Conservation (phyloP, 2,329 filamentous ascomycete species). For the Colletotrichum cuscutae region DNA sequence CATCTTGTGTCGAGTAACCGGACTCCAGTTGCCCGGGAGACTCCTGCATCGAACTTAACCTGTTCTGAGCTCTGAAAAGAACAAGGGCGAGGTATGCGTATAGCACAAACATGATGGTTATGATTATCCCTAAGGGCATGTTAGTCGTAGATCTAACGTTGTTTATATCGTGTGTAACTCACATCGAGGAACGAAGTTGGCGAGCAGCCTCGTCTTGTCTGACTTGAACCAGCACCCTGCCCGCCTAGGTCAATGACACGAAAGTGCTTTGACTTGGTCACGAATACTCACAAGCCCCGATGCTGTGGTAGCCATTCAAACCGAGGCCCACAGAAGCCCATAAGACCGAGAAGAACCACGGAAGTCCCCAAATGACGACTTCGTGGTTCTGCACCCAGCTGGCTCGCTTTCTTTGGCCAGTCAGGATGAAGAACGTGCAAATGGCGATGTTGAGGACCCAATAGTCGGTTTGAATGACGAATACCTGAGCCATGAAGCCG, state of each 20-base stretch:
- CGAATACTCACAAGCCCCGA: constrained; percentile 41
- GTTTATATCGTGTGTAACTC: background rate
- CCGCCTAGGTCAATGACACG: background rate
- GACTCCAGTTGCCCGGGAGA: background rate
- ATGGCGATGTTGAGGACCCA: constrained; percentile 54
- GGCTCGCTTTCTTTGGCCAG: constrained; percentile 47
- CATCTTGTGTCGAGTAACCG: background rate
- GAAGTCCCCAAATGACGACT: constrained; percentile 45
- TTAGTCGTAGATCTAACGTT: background rate
- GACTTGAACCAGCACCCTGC: constrained; percentile 53
- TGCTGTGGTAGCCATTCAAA: constrained; percentile 45
- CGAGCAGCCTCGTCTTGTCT: constrained; percentile 48
- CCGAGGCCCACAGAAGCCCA: constrained; percentile 47
- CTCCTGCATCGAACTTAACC: constrained; percentile 44
- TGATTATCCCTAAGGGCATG: constrained; percentile 44
- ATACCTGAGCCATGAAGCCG: constrained; percentile 53
- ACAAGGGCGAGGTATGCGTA: constrained; percentile 51
- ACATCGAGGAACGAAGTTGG: constrained; percentile 54
- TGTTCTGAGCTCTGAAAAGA: constrained; percentile 49
- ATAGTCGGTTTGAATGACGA: constrained; percentile 56
- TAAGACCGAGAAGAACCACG: constrained; percentile 48
- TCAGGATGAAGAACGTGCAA: constrained; percentile 52
- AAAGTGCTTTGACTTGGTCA: too few species aligned
- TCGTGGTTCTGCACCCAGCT: constrained; percentile 50
- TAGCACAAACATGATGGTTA: constrained; percentile 48